A percentile compares a stretch with the other conserved stretches of the same genome.
Evolutionary conservation across 2,329 filamentous ascomycete species (phyloP).

Genomic region (Neospermospora avenae): DNA sequence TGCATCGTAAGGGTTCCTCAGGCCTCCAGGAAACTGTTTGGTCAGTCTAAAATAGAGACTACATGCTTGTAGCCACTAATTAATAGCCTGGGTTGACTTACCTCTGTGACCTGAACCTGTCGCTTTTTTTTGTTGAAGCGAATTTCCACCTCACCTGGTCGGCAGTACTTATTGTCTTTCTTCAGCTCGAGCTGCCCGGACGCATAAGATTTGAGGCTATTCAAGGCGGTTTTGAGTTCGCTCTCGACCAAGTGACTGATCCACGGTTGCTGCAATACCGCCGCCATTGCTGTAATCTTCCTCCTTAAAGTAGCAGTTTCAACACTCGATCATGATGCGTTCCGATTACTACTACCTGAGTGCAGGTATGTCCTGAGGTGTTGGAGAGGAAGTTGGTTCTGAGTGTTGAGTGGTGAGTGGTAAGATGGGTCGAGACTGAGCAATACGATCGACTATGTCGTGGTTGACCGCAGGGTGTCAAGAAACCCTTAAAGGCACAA

Average conservation of each 20-base stretch:
- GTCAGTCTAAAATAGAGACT: background rate
- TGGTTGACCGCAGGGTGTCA: too few relatives aligned
- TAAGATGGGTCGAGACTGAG: too few relatives aligned
- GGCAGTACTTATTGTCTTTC: background rate
- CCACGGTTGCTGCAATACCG: conserved; percentile 14
- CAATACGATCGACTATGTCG: too few relatives aligned
- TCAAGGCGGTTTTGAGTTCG: conserved; percentile 11
- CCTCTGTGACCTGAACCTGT: background rate
- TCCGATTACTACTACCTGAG: background rate
- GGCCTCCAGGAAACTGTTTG: background rate
- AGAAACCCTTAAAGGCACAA: too few relatives aligned
- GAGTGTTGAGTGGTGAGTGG: too few relatives aligned
- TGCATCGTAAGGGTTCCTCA: background rate
- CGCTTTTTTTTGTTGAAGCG: background rate
- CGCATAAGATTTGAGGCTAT: background rate
- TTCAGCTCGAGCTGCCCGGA: background rate
- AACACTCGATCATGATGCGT: background rate
- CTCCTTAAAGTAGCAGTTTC: background rate
- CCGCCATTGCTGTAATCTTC: conserved; percentile 11
- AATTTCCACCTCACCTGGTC: background rate
- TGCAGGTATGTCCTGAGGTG: too few relatives aligned
- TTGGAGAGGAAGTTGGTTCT: too few relatives aligned
- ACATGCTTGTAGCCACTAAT: background rate
- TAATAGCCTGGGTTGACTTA: background rate
- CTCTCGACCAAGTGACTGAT: conserved; percentile 7